Evolutionary conservation across 805 yeast genomes (phyloP), one percentile per base, ranked within the genome.

Genomic region (Lipomyces starkeyi): DNA sequence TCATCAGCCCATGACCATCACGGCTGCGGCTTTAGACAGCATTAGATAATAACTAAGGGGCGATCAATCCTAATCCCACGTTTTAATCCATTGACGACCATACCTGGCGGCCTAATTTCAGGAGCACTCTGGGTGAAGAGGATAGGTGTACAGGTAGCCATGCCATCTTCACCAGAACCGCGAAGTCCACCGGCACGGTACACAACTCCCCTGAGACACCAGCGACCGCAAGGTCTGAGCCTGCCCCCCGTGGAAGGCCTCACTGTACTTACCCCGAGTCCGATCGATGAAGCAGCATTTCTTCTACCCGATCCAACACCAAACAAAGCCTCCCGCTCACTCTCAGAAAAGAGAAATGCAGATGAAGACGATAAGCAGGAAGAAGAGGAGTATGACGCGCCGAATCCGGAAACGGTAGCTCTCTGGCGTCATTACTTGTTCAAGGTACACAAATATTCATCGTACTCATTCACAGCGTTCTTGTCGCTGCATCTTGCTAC

Each of bases 391-490:
- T 35, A 57, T 34, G 59, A 57, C 27, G n/a, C n/a, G 11, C 43
- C 55, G 29, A 29, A 14, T 29, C 34, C 34, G 3, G 56, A 8
- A 20, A 53, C 8, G n/a, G 56, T 53, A 11, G 17, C 59, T 13
- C 49, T 34, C 17, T 70, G 68, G 67, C 67, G 65, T 29, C 65
- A 61, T 34, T 64, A 66, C 35, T 61, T 72, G 9, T 61, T 58
- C 35, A 35, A 58, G 14, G 54, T 78, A 0, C 95, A 90, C 77
- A 85, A 85, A 74, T 87, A 85, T 76, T 84, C 91, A 14, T 87
- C 91, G 0, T 82, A 86, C 61, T 80, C 87, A 9, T 86, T 90
- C 75, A 74, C 84, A 0, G 78, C 83, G 1, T 90, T 90, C 74
- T 76, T 87, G 0, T 82, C 85, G 0, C 77, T 90, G 9, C 95